These are phyloP conservation scores for Westerdykella sp. DNA, from an alignment of 2,329 filamentous ascomycete genomes.

Conservation along the genomic window DNA sequence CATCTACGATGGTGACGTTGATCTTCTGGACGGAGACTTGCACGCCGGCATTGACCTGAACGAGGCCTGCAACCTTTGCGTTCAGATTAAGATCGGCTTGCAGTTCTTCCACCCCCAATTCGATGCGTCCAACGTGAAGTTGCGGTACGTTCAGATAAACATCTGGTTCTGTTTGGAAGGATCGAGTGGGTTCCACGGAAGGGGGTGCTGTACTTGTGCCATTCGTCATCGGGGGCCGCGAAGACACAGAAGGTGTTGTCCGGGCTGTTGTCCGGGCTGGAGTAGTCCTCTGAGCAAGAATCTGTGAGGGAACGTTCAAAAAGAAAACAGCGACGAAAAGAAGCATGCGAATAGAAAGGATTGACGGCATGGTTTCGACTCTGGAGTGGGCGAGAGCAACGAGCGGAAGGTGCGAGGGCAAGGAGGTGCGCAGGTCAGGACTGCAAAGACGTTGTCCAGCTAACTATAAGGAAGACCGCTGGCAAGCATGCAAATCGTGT, in stretches of 20 bases:
- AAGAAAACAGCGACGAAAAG: constrained; percentile 19
- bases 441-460: constrained; percentile 10
- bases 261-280: constrained; percentile 4
- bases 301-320: constrained; percentile 19
- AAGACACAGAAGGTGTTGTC: constrained; percentile 5
- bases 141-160: constrained; percentile 54
- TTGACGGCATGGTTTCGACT: constrained; percentile 27
- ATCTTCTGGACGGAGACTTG: constrained; percentile 45
- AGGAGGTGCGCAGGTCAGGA: constrained; percentile 13
- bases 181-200: constrained; percentile 15
- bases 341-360: constrained; percentile 29
- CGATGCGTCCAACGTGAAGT: constrained; percentile 54
- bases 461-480: constrained; percentile 12
- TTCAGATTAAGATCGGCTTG: constrained; percentile 55
- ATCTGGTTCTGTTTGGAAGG: constrained; percentile 43
- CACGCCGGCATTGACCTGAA: constrained; percentile 48
- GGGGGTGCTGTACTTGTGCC: constrained; percentile 22
- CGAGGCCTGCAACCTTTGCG: constrained; percentile 54
- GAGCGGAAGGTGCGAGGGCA: constrained; percentile 9
- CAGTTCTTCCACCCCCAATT: constrained; percentile 55
- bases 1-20: constrained; percentile 57
- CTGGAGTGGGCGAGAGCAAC: constrained; percentile 9
- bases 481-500: constrained; percentile 13
- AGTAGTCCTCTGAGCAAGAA: constrained; percentile 25
- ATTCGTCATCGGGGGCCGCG: constrained; percentile 12